These are phyloP conservation scores for Phytophthora pluvialis DNA, from an alignment of 352 stramenopile species.

Conservation along the genomic window DNA sequence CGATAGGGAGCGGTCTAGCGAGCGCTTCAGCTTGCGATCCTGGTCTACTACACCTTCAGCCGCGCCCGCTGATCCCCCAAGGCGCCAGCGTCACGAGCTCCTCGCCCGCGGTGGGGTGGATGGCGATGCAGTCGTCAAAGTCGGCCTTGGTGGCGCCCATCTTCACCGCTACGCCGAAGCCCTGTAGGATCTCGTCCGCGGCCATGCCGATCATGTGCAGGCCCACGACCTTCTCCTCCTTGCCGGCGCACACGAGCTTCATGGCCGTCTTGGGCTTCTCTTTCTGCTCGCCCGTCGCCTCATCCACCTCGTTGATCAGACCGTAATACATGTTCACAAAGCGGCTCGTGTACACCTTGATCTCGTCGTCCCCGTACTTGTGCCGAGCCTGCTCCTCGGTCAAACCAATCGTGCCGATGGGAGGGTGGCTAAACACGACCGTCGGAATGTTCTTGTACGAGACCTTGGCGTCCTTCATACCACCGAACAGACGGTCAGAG, in stretches of 20 bases:
- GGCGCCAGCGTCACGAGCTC: conserved; percentile 97
- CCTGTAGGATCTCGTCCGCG: conserved; percentile 98
- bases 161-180: conserved; percentile 98
- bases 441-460: conserved; percentile 95
- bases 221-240: conserved; percentile 95
- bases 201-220: conserved; percentile 96
- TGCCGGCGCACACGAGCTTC: conserved; percentile 93
- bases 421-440: conserved; percentile 96
- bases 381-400: conserved; percentile 91
- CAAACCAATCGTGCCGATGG: conserved; percentile 94
- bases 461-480: conserved; percentile 53
- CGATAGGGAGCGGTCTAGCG: conserved; percentile 5
- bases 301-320: conserved; percentile 75
- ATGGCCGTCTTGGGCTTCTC: conserved; percentile 95
- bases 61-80: conserved; percentile 66
- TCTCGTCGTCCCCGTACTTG: conserved; percentile 89
- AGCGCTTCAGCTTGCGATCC: conserved; percentile 14
- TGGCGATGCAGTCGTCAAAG: conserved; percentile 96
- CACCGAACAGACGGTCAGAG: conserved; percentile 90
- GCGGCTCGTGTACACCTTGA: conserved; percentile 94
- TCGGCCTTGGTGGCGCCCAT: conserved; percentile 98
- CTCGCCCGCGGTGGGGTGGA: conserved; percentile 96
- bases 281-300: conserved; percentile 34
- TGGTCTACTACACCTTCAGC: conserved; percentile 2
- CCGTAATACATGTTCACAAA: conserved; percentile 98